Evolutionary conservation across 441 rosid species (phyloP), one percentile per base, ranked within the genome.

Genomic region (Erodium moschatum): DNA sequence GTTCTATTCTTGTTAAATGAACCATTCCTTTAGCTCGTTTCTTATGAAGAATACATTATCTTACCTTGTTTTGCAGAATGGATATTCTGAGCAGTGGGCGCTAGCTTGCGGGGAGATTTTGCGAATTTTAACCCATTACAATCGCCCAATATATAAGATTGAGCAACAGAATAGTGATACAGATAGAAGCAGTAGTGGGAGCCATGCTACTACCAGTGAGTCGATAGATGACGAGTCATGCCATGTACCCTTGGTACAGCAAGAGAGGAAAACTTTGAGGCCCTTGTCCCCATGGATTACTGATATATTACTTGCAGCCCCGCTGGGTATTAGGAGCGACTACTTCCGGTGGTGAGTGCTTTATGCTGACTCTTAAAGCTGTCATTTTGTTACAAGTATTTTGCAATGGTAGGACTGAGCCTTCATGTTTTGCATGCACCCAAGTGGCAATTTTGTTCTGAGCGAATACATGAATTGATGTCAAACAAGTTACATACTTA

Each of bases 81-180:
- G 86, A 77, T 94, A 90, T 79, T 94, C 97, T 38, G 97, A 91
- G 78, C 99, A 94, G 76, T 94, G 97, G 99, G 99, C 97, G 79
- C 82, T 94, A 74, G 99, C 97, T 44, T 94, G 99, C 19, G 96
- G 94, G 72, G 99, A 94, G 83, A 90, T 94, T 73, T 85, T 94
- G 81, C 88, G 99, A 74, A 86, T 91, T 73, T 79, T 94, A 81
- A 94, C 99, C 68, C 99, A 89, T 80, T 94, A 94, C 84, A 94
- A 91, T 75, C 99, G 99, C 65, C 99, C 99, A n/a, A 81, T 94
- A 72, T 89, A 82, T 74, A 91, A 91, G 81, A 75, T 67, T 16
- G 97, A 91, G 74, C 88, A 77, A 5, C 91, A 76, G 62, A 85
- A 73, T 73, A 75, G 82, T 72, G 92, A 87, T 64, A 78, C 76